Base-by-base conservation (phyloP, 257 asterid species). In the Fraxinus quadrangulata region DNA sequence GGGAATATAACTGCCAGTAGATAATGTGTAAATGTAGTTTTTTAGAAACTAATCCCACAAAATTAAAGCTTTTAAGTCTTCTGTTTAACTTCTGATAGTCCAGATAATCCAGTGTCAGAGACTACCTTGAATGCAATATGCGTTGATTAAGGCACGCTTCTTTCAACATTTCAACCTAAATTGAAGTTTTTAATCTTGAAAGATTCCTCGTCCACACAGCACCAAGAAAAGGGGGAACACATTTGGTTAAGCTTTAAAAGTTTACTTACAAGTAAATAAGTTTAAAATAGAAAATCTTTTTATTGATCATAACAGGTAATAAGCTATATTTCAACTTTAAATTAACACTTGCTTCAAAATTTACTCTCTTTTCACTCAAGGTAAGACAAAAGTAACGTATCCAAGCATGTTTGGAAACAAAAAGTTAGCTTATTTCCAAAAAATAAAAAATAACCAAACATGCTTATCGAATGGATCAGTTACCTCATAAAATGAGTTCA, bases 401-500 rank as follows among this genome's bases (percentile, higher is more conserved):
- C 12, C 73, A 37, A 19, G 19, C 49, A 28, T 17, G 61, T 51
- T 51, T 51, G 61, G 8, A 51, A 16, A 14, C 23, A 17, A 19
- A 19, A 17, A 51, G 23, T 51, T 17, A 37, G 2, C 42, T 37
- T 37, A 10, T 37, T 37, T 37, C 0, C 0, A 7, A 37, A 37
- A 37, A 37, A 37, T 0, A 34, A 34, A 36, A 36, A 6, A 5
- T 30, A 34, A 8, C 39, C 23, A n/a, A n/a, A 56, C 24, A 56
- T 56, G 66, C 26, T 65, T 36, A 11, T 34, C 72, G 63, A 13
- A 54, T 6, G 4, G 70, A 56, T 21, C 17, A 68, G 37, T 71
- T 75, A 91, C 99, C 99, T 95, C 93, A 39, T 93, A 95, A 83
- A 78, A 85, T 72, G 76, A 80, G 45, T 23, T 70, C 77, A 96